phyloP scores from a whole-genome alignment of 768 basidiomycete genomes.

The Termitomyces sp. region DNA sequence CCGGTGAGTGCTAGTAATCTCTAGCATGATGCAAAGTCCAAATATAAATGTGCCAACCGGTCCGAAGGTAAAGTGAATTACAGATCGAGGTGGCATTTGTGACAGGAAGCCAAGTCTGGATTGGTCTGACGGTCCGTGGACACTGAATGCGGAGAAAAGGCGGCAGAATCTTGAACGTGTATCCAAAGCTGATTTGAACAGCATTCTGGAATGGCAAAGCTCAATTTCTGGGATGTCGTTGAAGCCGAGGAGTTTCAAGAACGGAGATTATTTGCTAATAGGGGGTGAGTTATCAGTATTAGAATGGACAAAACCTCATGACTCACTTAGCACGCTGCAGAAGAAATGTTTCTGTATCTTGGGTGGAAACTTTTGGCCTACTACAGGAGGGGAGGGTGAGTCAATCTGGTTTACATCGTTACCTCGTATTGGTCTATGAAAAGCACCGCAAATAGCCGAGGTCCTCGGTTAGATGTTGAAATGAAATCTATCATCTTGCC shows the following conservation, averaged over 20 bases:
- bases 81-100: not conserved
- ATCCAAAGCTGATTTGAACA: not conserved
- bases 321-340: not conserved
- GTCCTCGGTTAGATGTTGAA: not conserved
- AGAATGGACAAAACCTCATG: too few species aligned
- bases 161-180: not conserved
- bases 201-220: not conserved
- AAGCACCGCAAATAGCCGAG: conserved; percentile 8
- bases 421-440: not conserved
- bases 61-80: not conserved
- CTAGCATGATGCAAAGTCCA: not conserved
- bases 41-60: not conserved
- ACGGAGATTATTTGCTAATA: not conserved
- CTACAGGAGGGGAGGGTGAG: not conserved
- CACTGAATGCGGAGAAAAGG: not conserved
- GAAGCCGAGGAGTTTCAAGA: not conserved
- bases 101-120: not conserved
- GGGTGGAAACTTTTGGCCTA: not conserved
- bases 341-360: not conserved
- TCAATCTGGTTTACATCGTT: not conserved
- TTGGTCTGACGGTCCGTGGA: not conserved
- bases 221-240: not conserved
- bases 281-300: not conserved
- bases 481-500: not conserved
- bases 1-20: not conserved